Percentiles rank a stretch among this genome's conserved stretches.
These are phyloP conservation scores for Sclerotinia borealis DNA, from an alignment of 2,329 filamentous ascomycete genomes.

Conservation along the genomic window DNA sequence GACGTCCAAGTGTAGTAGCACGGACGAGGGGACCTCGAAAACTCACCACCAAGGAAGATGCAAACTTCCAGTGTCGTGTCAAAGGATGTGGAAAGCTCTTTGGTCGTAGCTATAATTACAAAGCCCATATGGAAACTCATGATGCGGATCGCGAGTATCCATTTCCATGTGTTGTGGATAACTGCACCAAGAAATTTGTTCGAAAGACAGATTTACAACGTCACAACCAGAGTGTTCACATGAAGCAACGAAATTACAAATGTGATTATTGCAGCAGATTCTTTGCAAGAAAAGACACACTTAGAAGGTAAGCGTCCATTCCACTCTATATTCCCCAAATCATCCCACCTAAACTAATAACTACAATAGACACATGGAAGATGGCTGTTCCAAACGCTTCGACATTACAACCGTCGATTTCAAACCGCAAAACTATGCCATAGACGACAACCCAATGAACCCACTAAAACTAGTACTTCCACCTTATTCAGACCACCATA, in stretches of 20 bases:
- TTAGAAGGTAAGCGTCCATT: conserved; percentile 56
- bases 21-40: conserved; percentile 38
- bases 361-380: conserved; percentile 61
- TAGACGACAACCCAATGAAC: conserved; percentile 14
- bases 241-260: conserved; percentile 62
- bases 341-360: background rate
- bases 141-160: conserved; percentile 66
- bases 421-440: conserved; percentile 25
- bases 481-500: conserved; percentile 15
- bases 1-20: conserved; percentile 21
- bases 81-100: conserved; percentile 72
- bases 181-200: conserved; percentile 71
- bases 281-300: conserved; percentile 76
- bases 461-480: conserved; percentile 16
- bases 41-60: conserved; percentile 60
- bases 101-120: conserved; percentile 79
- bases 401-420: conserved; percentile 32
- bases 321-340: background rate
- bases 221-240: conserved; percentile 62
- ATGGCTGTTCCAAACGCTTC: conserved; percentile 66
- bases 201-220: conserved; percentile 71
- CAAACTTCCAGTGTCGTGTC: conserved; percentile 62
- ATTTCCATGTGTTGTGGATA: conserved; percentile 57
- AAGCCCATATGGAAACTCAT: conserved; percentile 80
- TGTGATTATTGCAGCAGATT: conserved; percentile 65